Conservation (phyloP, 768 basidiomycete genomes). For the Suillus subluteus region DNA sequence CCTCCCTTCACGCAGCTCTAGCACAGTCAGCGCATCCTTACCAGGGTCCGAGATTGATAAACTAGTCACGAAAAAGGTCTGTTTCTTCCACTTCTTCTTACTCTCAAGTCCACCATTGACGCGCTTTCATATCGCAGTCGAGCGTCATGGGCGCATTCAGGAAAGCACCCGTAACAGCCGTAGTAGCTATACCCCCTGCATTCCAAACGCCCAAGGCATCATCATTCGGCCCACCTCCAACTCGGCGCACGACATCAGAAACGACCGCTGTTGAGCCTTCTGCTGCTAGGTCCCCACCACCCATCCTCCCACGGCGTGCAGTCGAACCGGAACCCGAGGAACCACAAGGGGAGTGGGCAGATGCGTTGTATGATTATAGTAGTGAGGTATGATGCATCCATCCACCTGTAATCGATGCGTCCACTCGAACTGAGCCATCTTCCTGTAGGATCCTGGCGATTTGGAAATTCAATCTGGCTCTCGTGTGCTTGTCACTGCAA, state of each 20-base stretch:
- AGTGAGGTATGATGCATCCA: slow-evolving; percentile 49
- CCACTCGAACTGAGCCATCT: neutral
- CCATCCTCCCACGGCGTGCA: slow-evolving; percentile 23
- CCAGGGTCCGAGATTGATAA: slow-evolving; percentile 30
- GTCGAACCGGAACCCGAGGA: slow-evolving; percentile 36
- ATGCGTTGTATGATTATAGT: slow-evolving; percentile 75
- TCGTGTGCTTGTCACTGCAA: slow-evolving; percentile 64
- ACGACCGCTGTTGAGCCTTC: slow-evolving; percentile 14
- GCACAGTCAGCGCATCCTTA: slow-evolving; percentile 25
- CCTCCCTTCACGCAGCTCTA: slow-evolving; percentile 21
- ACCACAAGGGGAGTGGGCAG: slow-evolving; percentile 70
- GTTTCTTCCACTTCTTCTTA: slow-evolving; percentile 26
- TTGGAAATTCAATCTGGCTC: slow-evolving; percentile 59
- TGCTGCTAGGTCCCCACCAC: slow-evolving; percentile 28
- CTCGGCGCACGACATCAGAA: slow-evolving; percentile 38
- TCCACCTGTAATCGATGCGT: neutral
- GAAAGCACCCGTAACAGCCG: slow-evolving; percentile 42
- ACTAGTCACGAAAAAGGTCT: slow-evolving; percentile 32
- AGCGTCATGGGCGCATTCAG: slow-evolving; percentile 29
- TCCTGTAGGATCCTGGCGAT: slow-evolving; percentile 67
- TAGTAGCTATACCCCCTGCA: slow-evolving; percentile 42
- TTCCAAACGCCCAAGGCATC: slow-evolving; percentile 46
- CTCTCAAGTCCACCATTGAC: neutral
- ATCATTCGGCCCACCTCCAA: slow-evolving; percentile 59
- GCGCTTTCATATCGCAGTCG: slow-evolving; percentile 13